phyloP scores from a whole-genome alignment of 768 basidiomycete genomes.

The Sporobolomyces phaffii region DNA sequence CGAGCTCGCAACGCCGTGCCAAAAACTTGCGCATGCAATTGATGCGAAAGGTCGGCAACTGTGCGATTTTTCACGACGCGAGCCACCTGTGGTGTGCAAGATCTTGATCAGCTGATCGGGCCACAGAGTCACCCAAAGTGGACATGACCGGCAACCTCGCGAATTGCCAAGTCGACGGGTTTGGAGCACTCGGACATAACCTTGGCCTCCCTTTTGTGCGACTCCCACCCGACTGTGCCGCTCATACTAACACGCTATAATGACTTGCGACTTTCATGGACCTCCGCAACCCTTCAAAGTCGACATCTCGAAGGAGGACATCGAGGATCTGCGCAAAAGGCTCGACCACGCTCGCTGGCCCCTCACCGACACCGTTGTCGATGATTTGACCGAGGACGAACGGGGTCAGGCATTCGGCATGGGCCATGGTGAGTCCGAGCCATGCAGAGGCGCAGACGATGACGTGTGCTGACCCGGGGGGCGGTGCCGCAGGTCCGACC shows the following conservation, averaged over 20 bases:
- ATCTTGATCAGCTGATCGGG: too few species aligned
- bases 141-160: too few species aligned
- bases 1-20: too few species aligned
- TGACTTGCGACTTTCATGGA: not conserved
- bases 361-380: not conserved
- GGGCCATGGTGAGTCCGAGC: conserved; percentile 5
- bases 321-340: conserved; percentile 6
- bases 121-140: too few species aligned
- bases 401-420: not conserved
- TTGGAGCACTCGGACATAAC: too few species aligned
- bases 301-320: not conserved
- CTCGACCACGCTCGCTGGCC: conserved; percentile 31
- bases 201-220: not conserved
- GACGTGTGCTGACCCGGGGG: too few species aligned
- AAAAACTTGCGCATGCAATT: too few species aligned
- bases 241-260: not conserved
- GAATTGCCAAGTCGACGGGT: too few species aligned
- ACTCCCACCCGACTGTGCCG: not conserved
- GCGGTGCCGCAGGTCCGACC: conserved; percentile 1
- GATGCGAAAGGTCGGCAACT: too few species aligned
- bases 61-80: too few species aligned
- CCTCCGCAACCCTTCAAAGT: conserved; percentile 14
- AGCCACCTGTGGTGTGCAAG: too few species aligned
- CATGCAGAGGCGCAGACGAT: too few species aligned
- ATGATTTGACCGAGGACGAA: not conserved